Conservation (phyloP, 148 eudicot species). For the Fagopyrum tataricum region DNA sequence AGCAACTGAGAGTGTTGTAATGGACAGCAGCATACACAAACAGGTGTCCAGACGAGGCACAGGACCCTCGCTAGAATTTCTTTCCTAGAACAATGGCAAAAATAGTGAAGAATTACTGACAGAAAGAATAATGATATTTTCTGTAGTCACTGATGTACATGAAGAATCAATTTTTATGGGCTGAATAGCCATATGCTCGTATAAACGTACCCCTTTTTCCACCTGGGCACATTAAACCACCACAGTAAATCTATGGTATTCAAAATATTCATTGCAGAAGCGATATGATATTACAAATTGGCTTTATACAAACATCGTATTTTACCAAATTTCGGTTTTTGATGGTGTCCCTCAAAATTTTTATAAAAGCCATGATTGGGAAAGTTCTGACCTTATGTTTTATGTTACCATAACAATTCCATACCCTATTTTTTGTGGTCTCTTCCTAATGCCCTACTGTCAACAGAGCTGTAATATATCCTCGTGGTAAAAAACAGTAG, state of each 20-base stretch:
- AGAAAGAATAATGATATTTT: background rate
- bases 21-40: conserved; percentile 74
- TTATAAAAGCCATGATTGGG: background rate
- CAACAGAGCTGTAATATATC: background rate
- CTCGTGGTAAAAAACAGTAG: background rate
- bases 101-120: background rate
- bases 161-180: background rate
- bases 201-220: background rate
- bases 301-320: background rate
- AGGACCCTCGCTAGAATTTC: conserved; percentile 83
- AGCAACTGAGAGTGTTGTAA: conserved; percentile 57
- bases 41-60: conserved; percentile 91
- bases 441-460: background rate
- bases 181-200: background rate
- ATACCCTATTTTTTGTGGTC: background rate
- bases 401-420: background rate
- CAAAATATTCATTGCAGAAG: background rate
- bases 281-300: background rate
- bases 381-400: background rate
- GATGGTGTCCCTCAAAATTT: background rate
- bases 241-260: background rate
- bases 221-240: background rate
- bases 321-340: background rate
- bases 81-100: conserved; percentile 39
- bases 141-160: background rate